Conservation (phyloP, 2,329 filamentous ascomycete genomes). For the Tolypocladium sp. region DNA sequence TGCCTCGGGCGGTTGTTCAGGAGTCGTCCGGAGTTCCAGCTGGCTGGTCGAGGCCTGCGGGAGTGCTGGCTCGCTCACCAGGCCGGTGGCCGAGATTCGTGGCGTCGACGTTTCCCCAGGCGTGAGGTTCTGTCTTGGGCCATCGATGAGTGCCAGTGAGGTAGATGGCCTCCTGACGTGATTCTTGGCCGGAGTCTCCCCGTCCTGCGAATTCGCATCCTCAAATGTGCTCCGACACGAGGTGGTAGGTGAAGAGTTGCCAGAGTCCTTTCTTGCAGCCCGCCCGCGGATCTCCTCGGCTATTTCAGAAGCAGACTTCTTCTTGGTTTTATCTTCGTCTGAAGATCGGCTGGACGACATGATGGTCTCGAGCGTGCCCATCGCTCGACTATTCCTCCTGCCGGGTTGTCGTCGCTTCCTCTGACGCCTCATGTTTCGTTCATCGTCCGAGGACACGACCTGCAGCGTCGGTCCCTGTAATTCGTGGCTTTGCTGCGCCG, state of each 20-base stretch:
- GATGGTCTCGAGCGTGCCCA: constrained; percentile 57
- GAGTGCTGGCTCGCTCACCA: constrained; percentile 46
- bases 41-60: constrained; percentile 47
- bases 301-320: constrained; percentile 48
- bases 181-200: constrained; percentile 8
- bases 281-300: constrained; percentile 45
- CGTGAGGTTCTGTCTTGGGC: constrained; percentile 21
- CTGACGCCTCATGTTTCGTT: constrained; percentile 29
- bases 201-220: constrained; percentile 12
- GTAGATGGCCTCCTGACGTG: constrained; percentile 17
- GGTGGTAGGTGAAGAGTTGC: constrained; percentile 18
- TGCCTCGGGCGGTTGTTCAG: constrained; percentile 15
- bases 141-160: constrained; percentile 28
- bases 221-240: constrained; percentile 20
- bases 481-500: constrained; percentile 19
- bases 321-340: constrained; percentile 51
- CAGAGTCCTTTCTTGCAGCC: constrained; percentile 27
- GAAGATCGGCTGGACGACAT: constrained; percentile 58
- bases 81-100: constrained; percentile 26
- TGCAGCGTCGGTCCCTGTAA: constrained; percentile 45
- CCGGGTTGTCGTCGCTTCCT: constrained; percentile 30
- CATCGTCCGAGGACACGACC: constrained; percentile 47
- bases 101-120: constrained; percentile 18
- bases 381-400: constrained; percentile 42
- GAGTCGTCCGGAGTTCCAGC: constrained; percentile 33